Evolutionary conservation across 148 eudicot genomes (phyloP), one percentile per base, ranked within the genome.

Genomic region (Fallopia convolvulus): DNA sequence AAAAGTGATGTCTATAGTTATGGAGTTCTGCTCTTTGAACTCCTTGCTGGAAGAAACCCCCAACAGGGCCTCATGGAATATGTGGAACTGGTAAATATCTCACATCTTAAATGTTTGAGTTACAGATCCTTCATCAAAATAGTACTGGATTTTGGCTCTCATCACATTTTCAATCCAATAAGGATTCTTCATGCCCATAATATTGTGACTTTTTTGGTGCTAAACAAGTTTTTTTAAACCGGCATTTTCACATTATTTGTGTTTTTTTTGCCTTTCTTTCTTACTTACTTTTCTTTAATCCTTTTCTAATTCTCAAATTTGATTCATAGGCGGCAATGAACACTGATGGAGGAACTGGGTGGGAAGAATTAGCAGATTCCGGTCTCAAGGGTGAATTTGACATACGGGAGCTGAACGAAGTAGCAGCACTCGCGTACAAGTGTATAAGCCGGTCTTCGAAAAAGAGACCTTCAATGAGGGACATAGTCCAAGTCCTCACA

Each of bases 1-100:
- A 95, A 95, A 81, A 95, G 97, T 74, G 99, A 95, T 72, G 97
- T 95, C 44, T 95, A 95, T 58, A 90, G 99, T 82, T 95, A 84
- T 66, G 99, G 99, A 23, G 99, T 95, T 60, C 80, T 95, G 82
- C 91, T 95, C 2, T 91, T 95, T 77, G 99, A 95, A 84, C 97
- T 95, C 60, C 84, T 95, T 76, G 90, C 99, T 7, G 99, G 90
- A 56, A 85, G 93, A 70, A 95, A 95, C 71, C 99, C 99, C 74
- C 90, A 86, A 56, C 94, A 94, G 83, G 99, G 99, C 41, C 89
- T 94, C 49, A 87, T 94, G 91, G 97, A 94, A 77, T 89, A 90
- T 78, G 94, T 91, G 72, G 90, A 92, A 82, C 90, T 94, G 79
- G 99, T 94, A 89, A 80, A 36, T 7, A 68, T 68, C 46, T 39